Conservation (phyloP, 495 filamentous ascomycete genomes). For the Aspergillus kassunensis region DNA sequence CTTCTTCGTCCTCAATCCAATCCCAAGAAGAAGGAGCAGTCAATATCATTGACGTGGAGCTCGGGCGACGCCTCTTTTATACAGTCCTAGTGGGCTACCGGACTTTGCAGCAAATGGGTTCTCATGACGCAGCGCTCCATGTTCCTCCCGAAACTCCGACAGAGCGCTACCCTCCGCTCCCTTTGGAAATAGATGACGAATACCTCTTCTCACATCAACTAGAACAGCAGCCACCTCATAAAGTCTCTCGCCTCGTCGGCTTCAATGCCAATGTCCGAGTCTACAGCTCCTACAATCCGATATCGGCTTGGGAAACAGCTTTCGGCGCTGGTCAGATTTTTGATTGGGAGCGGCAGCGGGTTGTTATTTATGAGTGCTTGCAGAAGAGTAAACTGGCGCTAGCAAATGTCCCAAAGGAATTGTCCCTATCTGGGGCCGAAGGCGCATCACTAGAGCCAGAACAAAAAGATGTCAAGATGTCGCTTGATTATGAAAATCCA, state of each 20-base stretch:
- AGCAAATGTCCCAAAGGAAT: constrained; percentile 55
- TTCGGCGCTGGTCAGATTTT: constrained; percentile 66
- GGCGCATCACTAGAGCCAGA: constrained; percentile 6
- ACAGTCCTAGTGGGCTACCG: constrained; percentile 63
- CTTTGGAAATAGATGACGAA: constrained; percentile 74
- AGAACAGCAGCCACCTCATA: constrained; percentile 56
- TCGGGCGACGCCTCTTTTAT: constrained; percentile 77
- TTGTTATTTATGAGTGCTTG: constrained; percentile 57
- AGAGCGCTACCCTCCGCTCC: constrained; percentile 76
- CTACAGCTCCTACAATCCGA: constrained; percentile 63
- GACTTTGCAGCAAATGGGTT: constrained; percentile 64
- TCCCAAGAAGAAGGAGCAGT: constrained; percentile 32
- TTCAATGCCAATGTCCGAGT: constrained; percentile 76
- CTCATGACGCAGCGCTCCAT: constrained; percentile 56
- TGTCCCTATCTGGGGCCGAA: constrained; percentile 44
- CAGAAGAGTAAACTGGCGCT: constrained; percentile 56
- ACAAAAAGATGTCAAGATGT: constrained; percentile 18
- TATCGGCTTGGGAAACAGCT: constrained; percentile 67
- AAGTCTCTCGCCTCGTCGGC: constrained; percentile 61
- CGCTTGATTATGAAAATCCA: constrained; percentile 22
- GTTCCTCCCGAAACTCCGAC: constrained; percentile 67
- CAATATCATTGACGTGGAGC: constrained; percentile 72
- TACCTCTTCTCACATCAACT: constrained; percentile 63
- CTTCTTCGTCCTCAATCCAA: constrained; percentile 24
- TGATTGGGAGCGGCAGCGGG: constrained; percentile 70